Evolutionary conservation across 768 basidiomycete genomes (phyloP).

Genomic region (Collybiopsis luxurians): DNA sequence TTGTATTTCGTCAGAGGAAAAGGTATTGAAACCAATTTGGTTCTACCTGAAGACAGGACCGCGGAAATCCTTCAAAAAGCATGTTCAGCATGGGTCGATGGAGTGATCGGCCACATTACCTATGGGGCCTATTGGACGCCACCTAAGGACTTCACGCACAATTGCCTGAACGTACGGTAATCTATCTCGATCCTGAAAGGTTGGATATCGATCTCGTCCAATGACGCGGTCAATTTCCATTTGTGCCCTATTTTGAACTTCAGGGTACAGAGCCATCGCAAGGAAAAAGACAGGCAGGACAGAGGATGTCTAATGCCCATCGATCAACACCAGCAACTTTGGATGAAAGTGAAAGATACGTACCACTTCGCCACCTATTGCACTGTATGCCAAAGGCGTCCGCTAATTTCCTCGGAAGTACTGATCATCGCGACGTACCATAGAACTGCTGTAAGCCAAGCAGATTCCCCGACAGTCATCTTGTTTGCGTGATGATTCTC

Average conservation of each 20-base stretch:
- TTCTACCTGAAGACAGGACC: neutral
- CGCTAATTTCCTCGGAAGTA: neutral
- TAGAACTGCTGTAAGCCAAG: conserved; percentile 13
- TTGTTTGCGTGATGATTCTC: neutral
- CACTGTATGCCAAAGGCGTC: neutral
- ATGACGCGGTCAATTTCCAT: conserved; percentile 27
- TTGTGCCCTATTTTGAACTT: conserved; percentile 22
- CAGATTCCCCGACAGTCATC: neutral
- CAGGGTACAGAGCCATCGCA: conserved; percentile 24
- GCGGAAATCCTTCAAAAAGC: neutral
- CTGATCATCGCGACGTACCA: conserved; percentile 6
- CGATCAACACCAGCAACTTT: neutral
- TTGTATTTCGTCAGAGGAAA: neutral
- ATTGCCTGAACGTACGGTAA: conserved; percentile 23
- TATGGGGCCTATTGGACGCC: conserved; percentile 15
- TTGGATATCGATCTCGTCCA: conserved; percentile 24
- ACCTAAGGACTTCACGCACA: conserved; percentile 22
- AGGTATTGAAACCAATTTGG: neutral
- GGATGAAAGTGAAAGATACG: neutral
- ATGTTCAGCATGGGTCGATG: neutral
- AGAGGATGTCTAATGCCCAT: neutral
- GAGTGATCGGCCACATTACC: conserved; percentile 16
- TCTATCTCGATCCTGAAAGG: conserved; percentile 16
- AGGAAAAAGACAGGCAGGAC: conserved; percentile 22
- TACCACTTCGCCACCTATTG: conserved; percentile 1